Percentiles rank a stretch among this genome's conserved stretches.
Evolutionary conservation across 768 basidiomycete species (phyloP).

Genomic region (Cyclocybe cylindracea): DNA sequence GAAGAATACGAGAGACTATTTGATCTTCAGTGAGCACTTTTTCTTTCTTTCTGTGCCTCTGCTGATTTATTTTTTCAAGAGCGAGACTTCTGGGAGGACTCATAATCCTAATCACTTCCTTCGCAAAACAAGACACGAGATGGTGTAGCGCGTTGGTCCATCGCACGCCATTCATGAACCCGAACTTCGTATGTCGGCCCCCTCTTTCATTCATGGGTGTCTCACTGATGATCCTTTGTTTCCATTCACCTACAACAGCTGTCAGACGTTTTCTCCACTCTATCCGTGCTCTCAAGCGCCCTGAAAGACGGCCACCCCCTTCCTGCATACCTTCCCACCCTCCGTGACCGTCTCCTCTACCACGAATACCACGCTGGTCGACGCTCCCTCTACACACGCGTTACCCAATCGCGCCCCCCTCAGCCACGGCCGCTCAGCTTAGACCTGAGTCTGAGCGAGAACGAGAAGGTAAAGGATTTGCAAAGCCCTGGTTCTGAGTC

Average conservation of each 20-base stretch:
- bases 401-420: not conserved
- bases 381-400: not conserved
- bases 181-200: conserved; percentile 36
- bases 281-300: conserved; percentile 38
- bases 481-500: conserved; percentile 8
- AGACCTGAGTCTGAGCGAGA: not conserved
- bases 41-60: not conserved
- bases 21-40: conserved; percentile 29
- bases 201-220: not conserved
- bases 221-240: not conserved
- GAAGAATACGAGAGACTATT: conserved; percentile 35
- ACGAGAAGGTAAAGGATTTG: not conserved
- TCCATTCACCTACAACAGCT: conserved; percentile 24
- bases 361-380: conserved; percentile 34
- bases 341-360: conserved; percentile 45
- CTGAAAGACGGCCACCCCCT: conserved; percentile 35
- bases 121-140: conserved; percentile 38
- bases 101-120: conserved; percentile 37
- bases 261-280: conserved; percentile 43
- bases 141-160: conserved; percentile 48
- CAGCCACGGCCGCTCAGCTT: no score
- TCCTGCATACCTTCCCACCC: conserved; percentile 37
- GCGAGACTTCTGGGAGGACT: conserved; percentile 32
- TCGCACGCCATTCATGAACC: conserved; percentile 47
- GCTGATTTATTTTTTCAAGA: conserved; percentile 11